phyloP scores from a whole-genome alignment of 1,284 basidiomycete species.

The Tilletia caries region DNA sequence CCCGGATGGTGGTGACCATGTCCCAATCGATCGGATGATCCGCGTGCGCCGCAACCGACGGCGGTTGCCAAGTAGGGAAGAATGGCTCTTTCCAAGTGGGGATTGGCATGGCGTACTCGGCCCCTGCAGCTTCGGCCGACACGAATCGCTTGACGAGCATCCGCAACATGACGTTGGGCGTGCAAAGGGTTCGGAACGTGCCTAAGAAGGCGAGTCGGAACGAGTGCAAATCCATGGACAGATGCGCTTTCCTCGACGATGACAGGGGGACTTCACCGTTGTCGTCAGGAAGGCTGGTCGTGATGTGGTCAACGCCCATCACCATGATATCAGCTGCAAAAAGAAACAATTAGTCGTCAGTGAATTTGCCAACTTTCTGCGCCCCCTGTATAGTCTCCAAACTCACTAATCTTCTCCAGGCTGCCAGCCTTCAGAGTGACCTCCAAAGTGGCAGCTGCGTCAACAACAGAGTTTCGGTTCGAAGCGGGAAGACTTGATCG shows the following conservation, averaged over 20 bases:
- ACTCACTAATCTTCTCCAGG: slow-evolving; percentile 35
- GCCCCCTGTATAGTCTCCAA: no score
- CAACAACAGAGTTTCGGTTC: slow-evolving; percentile 44
- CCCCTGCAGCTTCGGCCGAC: slow-evolving; percentile 42
- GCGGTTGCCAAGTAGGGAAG: not conserved
- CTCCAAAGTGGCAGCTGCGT: slow-evolving; percentile 31
- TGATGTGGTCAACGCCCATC: slow-evolving; percentile 45
- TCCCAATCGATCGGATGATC: slow-evolving; percentile 43
- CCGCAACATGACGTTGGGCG: slow-evolving; percentile 43
- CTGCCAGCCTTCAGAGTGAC: slow-evolving; percentile 42
- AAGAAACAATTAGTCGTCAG: not conserved
- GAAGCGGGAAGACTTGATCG: slow-evolving; percentile 44
- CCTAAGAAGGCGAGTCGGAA: slow-evolving; percentile 44
- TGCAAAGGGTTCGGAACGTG: slow-evolving; percentile 40
- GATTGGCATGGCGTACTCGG: slow-evolving; percentile 37
- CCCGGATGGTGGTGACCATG: slow-evolving; percentile 38
- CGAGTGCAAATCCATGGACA: slow-evolving; percentile 38
- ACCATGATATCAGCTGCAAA: slow-evolving; percentile 45
- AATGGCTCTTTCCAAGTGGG: slow-evolving; percentile 34
- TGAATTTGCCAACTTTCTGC: not conserved
- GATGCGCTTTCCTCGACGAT: slow-evolving; percentile 24
- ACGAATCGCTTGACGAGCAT: slow-evolving; percentile 44
- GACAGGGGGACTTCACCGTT: slow-evolving; percentile 23
- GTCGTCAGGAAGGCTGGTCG: slow-evolving; percentile 22
- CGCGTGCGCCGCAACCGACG: slow-evolving; percentile 16